Percentiles rank a stretch among this genome's conserved stretches.
phyloP scores from a whole-genome alignment of 2,329 filamentous ascomycete species.

The Apiospora rasikravindrae region DNA sequence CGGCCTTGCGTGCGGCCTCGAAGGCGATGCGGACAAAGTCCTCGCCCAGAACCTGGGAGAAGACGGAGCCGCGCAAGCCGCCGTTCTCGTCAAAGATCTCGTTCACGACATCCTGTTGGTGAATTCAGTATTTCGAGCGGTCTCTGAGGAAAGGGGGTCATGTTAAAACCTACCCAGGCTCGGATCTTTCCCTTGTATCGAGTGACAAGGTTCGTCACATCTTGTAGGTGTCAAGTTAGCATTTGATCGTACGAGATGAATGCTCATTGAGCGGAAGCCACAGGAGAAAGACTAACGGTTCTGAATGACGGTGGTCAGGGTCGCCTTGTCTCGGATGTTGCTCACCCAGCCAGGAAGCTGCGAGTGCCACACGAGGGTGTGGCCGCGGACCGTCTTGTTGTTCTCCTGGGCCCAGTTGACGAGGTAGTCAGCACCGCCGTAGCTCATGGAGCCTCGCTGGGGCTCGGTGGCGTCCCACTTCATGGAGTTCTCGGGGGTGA shows the following conservation, averaged over 20 bases:
- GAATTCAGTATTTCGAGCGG: not conserved
- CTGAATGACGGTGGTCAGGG: slow-evolving; percentile 60
- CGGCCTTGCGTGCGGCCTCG: slow-evolving; percentile 67
- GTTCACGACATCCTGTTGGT: slow-evolving; percentile 62
- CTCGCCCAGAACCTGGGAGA: slow-evolving; percentile 71
- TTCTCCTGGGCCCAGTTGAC: slow-evolving; percentile 63
- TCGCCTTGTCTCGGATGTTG: slow-evolving; percentile 40
- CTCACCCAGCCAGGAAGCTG: slow-evolving; percentile 66
- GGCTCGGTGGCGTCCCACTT: slow-evolving; percentile 64
- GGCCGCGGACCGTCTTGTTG: slow-evolving; percentile 65
- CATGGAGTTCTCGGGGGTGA: slow-evolving; percentile 73
- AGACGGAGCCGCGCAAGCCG: slow-evolving; percentile 63
- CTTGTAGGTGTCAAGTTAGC: not conserved
- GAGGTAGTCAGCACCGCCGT: slow-evolving; percentile 61
- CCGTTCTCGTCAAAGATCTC: slow-evolving; percentile 70
- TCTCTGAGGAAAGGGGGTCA: not conserved
- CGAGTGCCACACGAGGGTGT: slow-evolving; percentile 70
- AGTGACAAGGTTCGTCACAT: slow-evolving; percentile 62
- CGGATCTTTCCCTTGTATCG: slow-evolving; percentile 67
- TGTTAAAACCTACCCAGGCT: slow-evolving; percentile 37
- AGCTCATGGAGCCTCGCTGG: slow-evolving; percentile 57
- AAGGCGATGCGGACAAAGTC: slow-evolving; percentile 74
- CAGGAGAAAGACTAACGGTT: slow-evolving; percentile 41
- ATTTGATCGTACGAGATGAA: not conserved
- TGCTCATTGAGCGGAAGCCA: not conserved